These are phyloP conservation scores for Beta vulgaris DNA, from an alignment of 148 eudicot genomes.

Conservation along the genomic window DNA sequence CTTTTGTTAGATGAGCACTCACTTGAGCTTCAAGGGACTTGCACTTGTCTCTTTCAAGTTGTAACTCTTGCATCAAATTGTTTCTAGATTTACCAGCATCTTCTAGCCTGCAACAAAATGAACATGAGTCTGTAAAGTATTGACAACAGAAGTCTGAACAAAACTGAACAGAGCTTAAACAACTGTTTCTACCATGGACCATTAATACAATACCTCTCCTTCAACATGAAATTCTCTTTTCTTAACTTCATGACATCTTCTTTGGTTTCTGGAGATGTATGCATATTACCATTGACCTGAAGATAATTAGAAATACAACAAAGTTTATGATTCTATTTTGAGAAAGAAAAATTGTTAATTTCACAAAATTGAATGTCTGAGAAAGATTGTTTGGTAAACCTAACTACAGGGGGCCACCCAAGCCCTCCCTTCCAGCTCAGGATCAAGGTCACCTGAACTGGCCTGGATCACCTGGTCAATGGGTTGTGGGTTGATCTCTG, in stretches of 20 bases:
- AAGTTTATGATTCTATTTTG: not conserved
- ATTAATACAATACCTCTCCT: constrained; percentile 23
- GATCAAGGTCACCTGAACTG: no score
- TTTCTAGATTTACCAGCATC: constrained; percentile 11
- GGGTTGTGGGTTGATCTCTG: no score
- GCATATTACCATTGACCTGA: constrained; percentile 7
- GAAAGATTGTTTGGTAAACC: no score
- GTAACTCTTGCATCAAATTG: constrained; percentile 36
- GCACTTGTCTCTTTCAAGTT: constrained; percentile 36
- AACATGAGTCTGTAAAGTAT: no score
- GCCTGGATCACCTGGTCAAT: no score
- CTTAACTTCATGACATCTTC: constrained; percentile 23
- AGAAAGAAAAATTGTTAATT: no score
- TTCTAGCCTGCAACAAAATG: constrained; percentile 5
- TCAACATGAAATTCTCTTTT: constrained; percentile 36
- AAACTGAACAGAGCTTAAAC: not conserved
- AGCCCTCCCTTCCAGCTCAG: no score
- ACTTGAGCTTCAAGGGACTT: constrained; percentile 45
- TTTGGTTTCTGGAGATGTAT: constrained; percentile 9
- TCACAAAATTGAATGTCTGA: no score
- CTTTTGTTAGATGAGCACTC: not conserved
- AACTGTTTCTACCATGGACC: not conserved
- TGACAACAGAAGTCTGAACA: no score
- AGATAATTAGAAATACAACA: not conserved
- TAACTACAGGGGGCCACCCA: no score